phyloP scores from a whole-genome alignment of 2,329 filamentous ascomycete species.

The Aspergillus sp. region DNA sequence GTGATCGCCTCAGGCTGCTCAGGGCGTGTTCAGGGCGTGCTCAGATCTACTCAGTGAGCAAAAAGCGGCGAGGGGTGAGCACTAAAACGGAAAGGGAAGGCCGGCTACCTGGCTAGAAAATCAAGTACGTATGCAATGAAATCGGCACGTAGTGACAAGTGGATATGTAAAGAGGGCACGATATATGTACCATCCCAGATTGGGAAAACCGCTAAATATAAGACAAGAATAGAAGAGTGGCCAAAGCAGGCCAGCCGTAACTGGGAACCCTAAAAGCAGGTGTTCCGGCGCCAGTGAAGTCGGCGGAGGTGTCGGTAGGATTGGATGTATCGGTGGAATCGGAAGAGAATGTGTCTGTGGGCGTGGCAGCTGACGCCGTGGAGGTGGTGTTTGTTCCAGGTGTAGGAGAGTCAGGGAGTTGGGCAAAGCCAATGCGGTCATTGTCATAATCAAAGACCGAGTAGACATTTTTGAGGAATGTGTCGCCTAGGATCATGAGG shows the following conservation, averaged over 20 bases:
- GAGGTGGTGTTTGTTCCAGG: slow-evolving; percentile 13
- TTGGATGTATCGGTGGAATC: slow-evolving; percentile 11
- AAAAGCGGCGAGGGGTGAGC: slow-evolving; percentile 13
- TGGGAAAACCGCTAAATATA: slow-evolving; percentile 8
- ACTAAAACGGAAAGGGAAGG: slow-evolving; percentile 14
- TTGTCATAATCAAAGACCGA: slow-evolving; percentile 76
- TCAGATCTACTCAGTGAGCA: slow-evolving; percentile 13
- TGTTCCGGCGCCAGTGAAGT: slow-evolving; percentile 12
- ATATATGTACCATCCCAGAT: not conserved
- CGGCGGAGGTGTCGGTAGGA: slow-evolving; percentile 2
- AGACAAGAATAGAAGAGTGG: slow-evolving; percentile 14
- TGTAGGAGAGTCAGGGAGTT: slow-evolving; percentile 13
- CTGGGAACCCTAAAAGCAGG: slow-evolving; percentile 6
- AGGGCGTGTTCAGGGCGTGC: slow-evolving; percentile 2
- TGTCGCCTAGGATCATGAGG: slow-evolving; percentile 79
- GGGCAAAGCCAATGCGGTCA: slow-evolving; percentile 38
- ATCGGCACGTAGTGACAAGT: not conserved
- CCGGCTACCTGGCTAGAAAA: not conserved
- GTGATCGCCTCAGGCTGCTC: slow-evolving; percentile 10
- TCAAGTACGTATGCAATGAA: not conserved
- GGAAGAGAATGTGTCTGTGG: slow-evolving; percentile 13
- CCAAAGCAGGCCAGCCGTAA: slow-evolving; percentile 19
- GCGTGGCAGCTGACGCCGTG: slow-evolving; percentile 11
- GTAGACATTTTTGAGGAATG: slow-evolving; percentile 89
- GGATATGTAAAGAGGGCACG: not conserved